Conservation (phyloP, 805 yeast species). For the Zygoascus tannicola region DNA sequence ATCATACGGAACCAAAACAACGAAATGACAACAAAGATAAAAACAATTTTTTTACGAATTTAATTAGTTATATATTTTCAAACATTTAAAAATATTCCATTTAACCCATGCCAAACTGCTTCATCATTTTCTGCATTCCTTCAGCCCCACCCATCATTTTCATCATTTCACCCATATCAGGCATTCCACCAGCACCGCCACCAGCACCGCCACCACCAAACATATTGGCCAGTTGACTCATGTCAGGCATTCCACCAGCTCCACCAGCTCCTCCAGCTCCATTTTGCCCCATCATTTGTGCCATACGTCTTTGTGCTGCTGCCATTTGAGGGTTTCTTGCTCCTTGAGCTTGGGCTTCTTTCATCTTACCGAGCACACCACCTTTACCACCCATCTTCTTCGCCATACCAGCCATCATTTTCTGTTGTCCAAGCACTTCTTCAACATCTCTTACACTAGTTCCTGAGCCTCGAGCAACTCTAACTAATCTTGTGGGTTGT, state of each 20-base stretch:
- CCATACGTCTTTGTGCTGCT: constrained; percentile 38
- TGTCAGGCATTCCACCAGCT: constrained; percentile 58
- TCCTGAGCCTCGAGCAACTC: constrained; percentile 94
- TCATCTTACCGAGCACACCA: constrained; percentile 40
- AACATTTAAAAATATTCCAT: too few species aligned
- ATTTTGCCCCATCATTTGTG: constrained; percentile 42
- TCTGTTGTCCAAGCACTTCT: constrained; percentile 80
- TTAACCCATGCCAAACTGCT: constrained; percentile 36
- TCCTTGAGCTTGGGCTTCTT: constrained; percentile 27
- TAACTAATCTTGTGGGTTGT: constrained; percentile 74
- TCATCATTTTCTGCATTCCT: constrained; percentile 39
- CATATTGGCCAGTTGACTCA: constrained; percentile 38
- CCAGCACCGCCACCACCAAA: constrained; percentile 46
- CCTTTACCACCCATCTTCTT: constrained; percentile 50
- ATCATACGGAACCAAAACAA: too few species aligned
- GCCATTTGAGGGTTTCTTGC: constrained; percentile 34
- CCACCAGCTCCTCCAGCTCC: too few species aligned
- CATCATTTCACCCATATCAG: constrained; percentile 59
- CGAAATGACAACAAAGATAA: too few species aligned
- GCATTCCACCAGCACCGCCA: constrained; percentile 50
- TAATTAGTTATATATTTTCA: constrained; percentile 23
- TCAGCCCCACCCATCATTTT: constrained; percentile 45
- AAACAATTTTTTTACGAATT: constrained; percentile 26
- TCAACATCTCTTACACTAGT: constrained; percentile 88
- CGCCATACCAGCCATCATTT: constrained; percentile 92